Conservation (phyloP, 2,329 filamentous ascomycete species). For the Ophiostoma sp. region DNA sequence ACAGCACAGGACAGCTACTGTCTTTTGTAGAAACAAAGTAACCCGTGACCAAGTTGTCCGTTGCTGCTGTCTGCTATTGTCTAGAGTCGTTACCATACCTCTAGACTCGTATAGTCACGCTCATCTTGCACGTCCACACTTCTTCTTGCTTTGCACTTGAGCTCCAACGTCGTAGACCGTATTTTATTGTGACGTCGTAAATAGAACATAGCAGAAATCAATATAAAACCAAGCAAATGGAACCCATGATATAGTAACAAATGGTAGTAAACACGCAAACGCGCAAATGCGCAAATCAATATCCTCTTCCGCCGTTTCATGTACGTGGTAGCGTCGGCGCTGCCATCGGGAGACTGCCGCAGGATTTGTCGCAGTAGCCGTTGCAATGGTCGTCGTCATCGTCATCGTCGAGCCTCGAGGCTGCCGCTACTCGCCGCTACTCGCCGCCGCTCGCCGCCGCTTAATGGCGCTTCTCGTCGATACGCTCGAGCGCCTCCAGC, state of each 20-base stretch:
- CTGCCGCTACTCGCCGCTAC: not conserved
- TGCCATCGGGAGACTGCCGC: not conserved
- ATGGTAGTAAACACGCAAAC: slow-evolving; percentile 12
- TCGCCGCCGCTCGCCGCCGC: not conserved
- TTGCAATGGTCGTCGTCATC: not conserved
- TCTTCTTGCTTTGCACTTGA: not conserved
- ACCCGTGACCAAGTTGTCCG: not conserved
- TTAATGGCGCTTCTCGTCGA: slow-evolving; percentile 39
- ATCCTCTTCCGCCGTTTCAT: not conserved
- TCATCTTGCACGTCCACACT: not conserved
- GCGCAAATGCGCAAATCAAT: not conserved
- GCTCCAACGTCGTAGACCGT: not conserved
- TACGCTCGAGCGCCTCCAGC: slow-evolving; percentile 75
- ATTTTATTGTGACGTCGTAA: too few relatives aligned
- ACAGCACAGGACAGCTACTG: not conserved
- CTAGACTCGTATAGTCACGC: not conserved
- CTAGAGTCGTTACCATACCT: not conserved
- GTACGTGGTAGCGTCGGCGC: not conserved
- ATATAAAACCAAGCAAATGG: slow-evolving; percentile 9
- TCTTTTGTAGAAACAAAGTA: not conserved
- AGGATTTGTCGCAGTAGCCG: not conserved
- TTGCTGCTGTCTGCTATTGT: not conserved
- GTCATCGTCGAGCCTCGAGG: not conserved
- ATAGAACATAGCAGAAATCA: not conserved
- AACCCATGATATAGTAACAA: slow-evolving; percentile 17